Evolutionary conservation across 164 flowering plant genomes (phyloP), one percentile per base, ranked within the genome.

Genomic region (Hamamelis virginiana): DNA sequence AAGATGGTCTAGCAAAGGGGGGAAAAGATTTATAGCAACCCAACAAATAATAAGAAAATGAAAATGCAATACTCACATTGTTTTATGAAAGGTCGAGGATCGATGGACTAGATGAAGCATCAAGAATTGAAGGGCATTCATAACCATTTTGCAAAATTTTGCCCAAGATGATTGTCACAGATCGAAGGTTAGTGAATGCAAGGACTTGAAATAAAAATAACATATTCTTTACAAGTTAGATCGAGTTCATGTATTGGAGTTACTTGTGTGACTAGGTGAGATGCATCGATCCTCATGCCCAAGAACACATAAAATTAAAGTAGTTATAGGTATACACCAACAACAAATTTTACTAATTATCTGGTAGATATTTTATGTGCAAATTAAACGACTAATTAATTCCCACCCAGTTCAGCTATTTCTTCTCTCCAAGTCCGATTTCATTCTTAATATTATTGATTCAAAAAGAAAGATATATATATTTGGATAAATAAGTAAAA

Each of bases 81-180:
- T 86, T 90, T n/a, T 89, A 97, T 19, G 96, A 91, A 61, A 90
- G 78, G 62, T 91, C 94, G 60, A 89, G 96, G 56, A 71, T 28
- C 45, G 89, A 79, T 46, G 89, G 64, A 70, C 67, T 57, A 70
- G 89, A 84, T 59, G 90, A 78, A 63, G 85, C 80, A 80, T 86
- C 80, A 69, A 89, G n/a, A n/a, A n/a, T n/a, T n/a, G 74, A 68
- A 91, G 87, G 51, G 81, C 55, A 51, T 68, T 64, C 18, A 87
- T 83, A 66, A 90, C 63, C 68, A 62, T 43, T 69, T 74, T 43
- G 89, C 92, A 82, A 79, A 84, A 69, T 77, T 69, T 60, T 71
- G 69, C 38, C 84, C 89, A 21, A 91, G 72, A 26, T 64, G 80
- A 75, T 69, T 80, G 23, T 90, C 86, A 69, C 72, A 70, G 23